phyloP scores from a whole-genome alignment of 441 rosid species.

The Mallotus japonicus region DNA sequence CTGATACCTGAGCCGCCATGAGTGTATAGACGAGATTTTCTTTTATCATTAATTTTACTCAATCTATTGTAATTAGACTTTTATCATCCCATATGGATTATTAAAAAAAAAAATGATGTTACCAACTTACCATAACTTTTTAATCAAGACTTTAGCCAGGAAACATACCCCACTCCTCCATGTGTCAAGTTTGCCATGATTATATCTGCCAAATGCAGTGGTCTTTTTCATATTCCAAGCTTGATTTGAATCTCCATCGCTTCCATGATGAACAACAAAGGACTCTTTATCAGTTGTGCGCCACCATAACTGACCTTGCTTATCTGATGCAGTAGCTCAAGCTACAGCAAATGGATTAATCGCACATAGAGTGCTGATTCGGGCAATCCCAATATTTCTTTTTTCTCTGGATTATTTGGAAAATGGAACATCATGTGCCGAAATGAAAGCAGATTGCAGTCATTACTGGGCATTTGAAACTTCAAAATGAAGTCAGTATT shows the following conservation, averaged over 20 bases:
- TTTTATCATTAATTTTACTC: too few species aligned
- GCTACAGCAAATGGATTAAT: background rate
- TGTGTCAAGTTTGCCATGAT: background rate
- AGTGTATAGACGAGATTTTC: too few species aligned
- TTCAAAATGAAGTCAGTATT: background rate
- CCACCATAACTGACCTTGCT: conserved; percentile 12
- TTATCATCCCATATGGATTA: too few species aligned
- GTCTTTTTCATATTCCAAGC: background rate
- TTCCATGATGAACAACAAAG: background rate
- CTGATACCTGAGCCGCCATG: too few species aligned
- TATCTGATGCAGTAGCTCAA: background rate
- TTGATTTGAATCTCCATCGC: background rate
- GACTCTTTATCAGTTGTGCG: background rate
- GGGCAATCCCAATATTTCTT: background rate
- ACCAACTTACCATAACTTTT: too few species aligned
- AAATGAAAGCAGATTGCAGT: conserved; percentile 1
- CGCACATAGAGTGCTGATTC: background rate
- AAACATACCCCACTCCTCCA: background rate
- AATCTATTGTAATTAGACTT: too few species aligned
- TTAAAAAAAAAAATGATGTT: too few species aligned
- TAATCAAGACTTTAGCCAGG: too few species aligned
- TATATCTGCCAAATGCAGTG: background rate
- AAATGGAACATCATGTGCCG: background rate
- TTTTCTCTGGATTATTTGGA: background rate
- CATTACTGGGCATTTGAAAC: conserved; percentile 1